phyloP scores from a whole-genome alignment of 2,329 filamentous ascomycete genomes.

The Fusarium udum region DNA sequence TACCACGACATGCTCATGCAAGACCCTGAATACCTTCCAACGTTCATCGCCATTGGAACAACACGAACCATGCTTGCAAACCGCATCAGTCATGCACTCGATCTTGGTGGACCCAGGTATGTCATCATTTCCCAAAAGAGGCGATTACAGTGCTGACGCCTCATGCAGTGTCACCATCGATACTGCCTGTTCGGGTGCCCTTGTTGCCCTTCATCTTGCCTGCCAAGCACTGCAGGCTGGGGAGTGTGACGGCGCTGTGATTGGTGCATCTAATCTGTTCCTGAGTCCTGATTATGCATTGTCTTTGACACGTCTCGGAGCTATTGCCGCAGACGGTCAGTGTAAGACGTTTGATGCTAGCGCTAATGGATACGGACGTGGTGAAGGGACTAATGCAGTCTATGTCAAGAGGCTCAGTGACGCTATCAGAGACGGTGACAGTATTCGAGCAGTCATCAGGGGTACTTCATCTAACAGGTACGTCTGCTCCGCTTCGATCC shows the following conservation, averaged over 20 bases:
- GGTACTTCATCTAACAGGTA: constrained; percentile 57
- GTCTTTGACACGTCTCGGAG: constrained; percentile 35
- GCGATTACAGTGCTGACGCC: constrained; percentile 4
- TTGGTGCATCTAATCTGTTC: constrained; percentile 47
- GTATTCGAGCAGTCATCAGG: constrained; percentile 59
- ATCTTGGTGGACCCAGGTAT: constrained; percentile 40
- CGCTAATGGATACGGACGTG: constrained; percentile 63
- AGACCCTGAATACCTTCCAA: constrained; percentile 39
- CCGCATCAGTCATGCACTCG: constrained; percentile 39
- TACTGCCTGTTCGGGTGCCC: constrained; percentile 57
- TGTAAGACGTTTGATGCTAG: constrained; percentile 59
- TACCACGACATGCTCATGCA: constrained; percentile 41
- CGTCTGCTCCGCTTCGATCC: accelerated
- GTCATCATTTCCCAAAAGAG: neutral
- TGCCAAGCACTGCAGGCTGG: constrained; percentile 45
- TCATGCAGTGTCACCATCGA: constrained; percentile 54
- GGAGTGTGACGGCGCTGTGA: constrained; percentile 47
- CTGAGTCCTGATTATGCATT: constrained; percentile 40
- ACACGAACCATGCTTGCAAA: constrained; percentile 42
- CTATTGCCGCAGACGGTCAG: constrained; percentile 46
- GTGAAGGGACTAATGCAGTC: constrained; percentile 64
- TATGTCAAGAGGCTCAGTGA: constrained; percentile 63
- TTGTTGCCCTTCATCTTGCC: constrained; percentile 55
- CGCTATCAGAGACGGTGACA: constrained; percentile 62
- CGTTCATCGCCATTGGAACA: constrained; percentile 41